Percentiles rank a stretch among this genome's conserved stretches.
Evolutionary conservation across 768 basidiomycete species (phyloP).

Genomic region (Cyathus striatus): DNA sequence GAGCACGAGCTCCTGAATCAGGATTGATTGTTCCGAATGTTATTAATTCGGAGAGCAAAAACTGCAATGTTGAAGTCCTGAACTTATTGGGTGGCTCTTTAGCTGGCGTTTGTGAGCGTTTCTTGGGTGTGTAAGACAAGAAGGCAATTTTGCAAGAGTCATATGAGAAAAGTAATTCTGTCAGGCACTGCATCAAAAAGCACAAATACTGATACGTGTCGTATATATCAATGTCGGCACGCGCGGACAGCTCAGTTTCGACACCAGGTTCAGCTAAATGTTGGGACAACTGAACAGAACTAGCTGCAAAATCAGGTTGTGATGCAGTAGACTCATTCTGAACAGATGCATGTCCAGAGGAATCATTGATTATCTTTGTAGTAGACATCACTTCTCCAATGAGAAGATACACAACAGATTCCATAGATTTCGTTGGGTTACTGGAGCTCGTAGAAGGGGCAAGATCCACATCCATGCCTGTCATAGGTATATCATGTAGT

Average conservation of each 20-base stretch:
- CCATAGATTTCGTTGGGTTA: conserved; percentile 37
- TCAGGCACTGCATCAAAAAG: conserved; percentile 88
- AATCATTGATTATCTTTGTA: conserved; percentile 41
- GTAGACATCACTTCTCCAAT: conserved; percentile 64
- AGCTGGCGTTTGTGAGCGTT: conserved; percentile 50
- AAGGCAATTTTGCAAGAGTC: conserved; percentile 87
- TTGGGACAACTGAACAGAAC: neutral
- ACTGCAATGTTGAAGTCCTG: conserved; percentile 65
- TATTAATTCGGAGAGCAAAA: conserved; percentile 79
- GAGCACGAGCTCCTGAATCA: conserved; percentile 49
- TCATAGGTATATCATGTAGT: no score
- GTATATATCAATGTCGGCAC: conserved; percentile 15
- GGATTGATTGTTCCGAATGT: conserved; percentile 70
- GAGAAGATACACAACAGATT: conserved; percentile 65
- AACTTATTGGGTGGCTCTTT: conserved; percentile 62
- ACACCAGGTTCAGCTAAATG: neutral
- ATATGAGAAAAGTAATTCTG: conserved; percentile 92
- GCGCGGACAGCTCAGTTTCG: conserved; percentile 2
- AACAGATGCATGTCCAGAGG: conserved; percentile 9
- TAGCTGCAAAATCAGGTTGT: neutral
- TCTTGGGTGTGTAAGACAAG: conserved; percentile 71
- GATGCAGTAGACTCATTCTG: conserved; percentile 5
- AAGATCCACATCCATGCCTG: conserved; percentile 65
- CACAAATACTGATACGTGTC: conserved; percentile 56
- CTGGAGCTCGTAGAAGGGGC: conserved; percentile 16